Evolutionary conservation across 805 yeast genomes (phyloP), one percentile per base, ranked within the genome.

Genomic region (Cyberlindnera maritima): DNA sequence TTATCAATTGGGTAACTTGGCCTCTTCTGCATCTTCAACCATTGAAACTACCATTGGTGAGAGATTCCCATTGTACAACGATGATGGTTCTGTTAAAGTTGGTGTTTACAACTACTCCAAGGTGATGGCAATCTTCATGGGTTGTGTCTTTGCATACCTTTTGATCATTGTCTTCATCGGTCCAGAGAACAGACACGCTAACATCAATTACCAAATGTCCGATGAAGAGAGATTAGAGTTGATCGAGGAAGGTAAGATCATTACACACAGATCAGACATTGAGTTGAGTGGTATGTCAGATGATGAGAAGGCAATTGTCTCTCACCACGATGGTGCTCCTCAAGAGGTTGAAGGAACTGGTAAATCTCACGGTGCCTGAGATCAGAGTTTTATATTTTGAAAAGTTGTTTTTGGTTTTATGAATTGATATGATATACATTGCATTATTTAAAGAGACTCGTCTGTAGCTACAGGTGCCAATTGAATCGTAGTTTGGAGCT

Each of bases 1-100:
- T 21, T 83, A 83, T 61, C 88, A 83, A 62, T 67, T 83, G 54
- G 88, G 88, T 69, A 83, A 82, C 65, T 70, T 82, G 59, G 81
- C 80, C 19, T 77, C 84, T 1, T 77, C 83, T 36, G 86, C 87
- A 3, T 77, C 84, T 2, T 77, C 85, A 0, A 82, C 88, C 14
- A 82, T 82, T 52, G 86, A 82, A 64, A 70, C 88, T 2, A 68
- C 80, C 18, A 74, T 82, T 52, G 87, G 87, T 48, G 78, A 75
- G 53, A 53, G 68, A 34, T 81, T 80, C 69, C 79, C 79, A 49
- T 45, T 73, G 12, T 52, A 54, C 15, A 59, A 62, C 50, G 48
- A 50, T 2, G 43, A 53, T 21, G 72, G 75, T 44, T 33, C 48
- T 34, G 61, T 65, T 19, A 37, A 15, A 14, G 55, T 56, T 18